phyloP scores from a whole-genome alignment of 352 stramenopile species.

The Pythium aristosporum region DNA sequence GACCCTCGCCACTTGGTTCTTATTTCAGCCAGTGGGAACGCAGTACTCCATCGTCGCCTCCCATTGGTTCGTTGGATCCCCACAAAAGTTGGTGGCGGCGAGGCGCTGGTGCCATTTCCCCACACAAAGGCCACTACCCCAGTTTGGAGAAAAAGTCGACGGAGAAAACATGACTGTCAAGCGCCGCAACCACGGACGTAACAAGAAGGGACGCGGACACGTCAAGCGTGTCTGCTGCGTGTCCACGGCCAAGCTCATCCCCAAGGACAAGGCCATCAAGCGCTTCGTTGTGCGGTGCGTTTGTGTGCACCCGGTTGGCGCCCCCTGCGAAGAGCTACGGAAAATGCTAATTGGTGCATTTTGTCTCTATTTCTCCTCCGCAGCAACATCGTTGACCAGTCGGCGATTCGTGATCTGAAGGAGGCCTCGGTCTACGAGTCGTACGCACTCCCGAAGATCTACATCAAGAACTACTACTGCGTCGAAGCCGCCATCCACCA shows the following conservation, averaged over 20 bases:
- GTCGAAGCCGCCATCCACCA: conserved; percentile 99
- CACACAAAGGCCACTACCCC: conserved; percentile 24
- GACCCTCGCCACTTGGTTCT: neutral
- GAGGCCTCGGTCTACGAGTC: conserved; percentile 98
- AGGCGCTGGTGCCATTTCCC: conserved; percentile 17
- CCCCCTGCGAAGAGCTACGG: neutral
- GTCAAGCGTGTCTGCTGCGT: conserved; percentile 98
- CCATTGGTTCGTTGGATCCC: conserved; percentile 39
- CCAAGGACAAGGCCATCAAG: conserved; percentile 95
- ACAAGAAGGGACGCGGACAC: conserved; percentile 99
- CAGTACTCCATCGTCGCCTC: neutral
- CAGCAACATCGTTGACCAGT: conserved; percentile 99
- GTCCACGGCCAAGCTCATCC: conserved; percentile 98
- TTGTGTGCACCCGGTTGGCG: neutral
- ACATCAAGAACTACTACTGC: conserved; percentile 99
- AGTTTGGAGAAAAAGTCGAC: conserved; percentile 88
- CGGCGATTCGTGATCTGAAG: conserved; percentile 98
- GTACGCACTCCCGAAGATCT: conserved; percentile 99
- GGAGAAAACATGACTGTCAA: conserved; percentile 98
- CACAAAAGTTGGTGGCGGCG: conserved; percentile 39
- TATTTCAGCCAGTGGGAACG: conserved; percentile 38
- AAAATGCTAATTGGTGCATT: neutral
- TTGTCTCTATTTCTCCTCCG: conserved; percentile 3
- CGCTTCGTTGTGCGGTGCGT: conserved; percentile 88
- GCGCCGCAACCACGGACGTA: conserved; percentile 97